A percentile compares a stretch with the other conserved stretches of the same genome.
phyloP scores from a whole-genome alignment of 2,329 filamentous ascomycete species.

The Dactylonectria macrodidyma region DNA sequence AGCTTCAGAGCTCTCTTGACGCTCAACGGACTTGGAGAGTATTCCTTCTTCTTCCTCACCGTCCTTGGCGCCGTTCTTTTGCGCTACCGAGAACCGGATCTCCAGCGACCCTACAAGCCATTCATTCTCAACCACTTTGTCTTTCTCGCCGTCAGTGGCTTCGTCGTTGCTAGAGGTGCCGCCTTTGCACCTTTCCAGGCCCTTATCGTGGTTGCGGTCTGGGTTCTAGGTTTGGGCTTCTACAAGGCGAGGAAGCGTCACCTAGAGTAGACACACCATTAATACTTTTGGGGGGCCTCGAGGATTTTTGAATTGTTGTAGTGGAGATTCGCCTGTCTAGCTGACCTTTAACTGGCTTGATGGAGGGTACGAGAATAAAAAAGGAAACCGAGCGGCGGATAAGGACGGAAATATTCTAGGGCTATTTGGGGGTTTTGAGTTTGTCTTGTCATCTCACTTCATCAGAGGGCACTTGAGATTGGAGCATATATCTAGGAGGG shows the following conservation, averaged over 20 bases:
- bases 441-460: no score
- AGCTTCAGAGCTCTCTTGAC: conserved; percentile 74
- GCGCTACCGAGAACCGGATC: conserved; percentile 68
- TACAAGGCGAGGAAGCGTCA: conserved; percentile 49
- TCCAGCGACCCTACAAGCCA: conserved; percentile 71
- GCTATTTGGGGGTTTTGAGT: no score
- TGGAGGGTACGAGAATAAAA: no score
- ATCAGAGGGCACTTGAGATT: no score
- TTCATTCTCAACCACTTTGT: conserved; percentile 63
- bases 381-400: no score
- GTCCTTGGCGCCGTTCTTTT: conserved; percentile 72
- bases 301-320: not conserved
- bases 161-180: conserved; percentile 72
- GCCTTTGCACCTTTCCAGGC: conserved; percentile 71
- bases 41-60: conserved; percentile 76
- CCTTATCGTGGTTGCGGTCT: conserved; percentile 65
- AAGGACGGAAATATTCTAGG: no score
- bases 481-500: no score
- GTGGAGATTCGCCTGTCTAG: no score
- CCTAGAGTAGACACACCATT: not conserved
- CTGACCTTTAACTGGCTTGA: no score
- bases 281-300: not conserved
- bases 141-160: conserved; percentile 71
- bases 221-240: conserved; percentile 63
- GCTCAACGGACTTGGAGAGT: conserved; percentile 72